phyloP scores from a whole-genome alignment of 116 monocot species.

The Thalassia testudinum region DNA sequence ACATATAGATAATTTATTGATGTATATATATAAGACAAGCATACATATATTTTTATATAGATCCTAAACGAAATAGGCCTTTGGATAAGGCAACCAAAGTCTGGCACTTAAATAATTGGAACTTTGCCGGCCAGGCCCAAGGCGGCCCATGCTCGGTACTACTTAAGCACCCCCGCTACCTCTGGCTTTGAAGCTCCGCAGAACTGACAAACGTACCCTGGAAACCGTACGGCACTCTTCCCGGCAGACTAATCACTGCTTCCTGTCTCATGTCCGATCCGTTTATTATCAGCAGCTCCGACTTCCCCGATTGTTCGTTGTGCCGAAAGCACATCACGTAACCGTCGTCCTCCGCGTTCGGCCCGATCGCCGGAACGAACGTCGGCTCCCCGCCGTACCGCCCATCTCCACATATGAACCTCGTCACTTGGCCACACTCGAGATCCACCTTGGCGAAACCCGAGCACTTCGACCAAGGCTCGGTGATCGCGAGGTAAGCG shows the following conservation, averaged over 20 bases:
- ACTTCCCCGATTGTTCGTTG: constrained; percentile 14
- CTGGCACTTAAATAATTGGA: too few relatives aligned
- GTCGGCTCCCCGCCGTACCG: constrained; percentile 60
- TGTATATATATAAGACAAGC: too few relatives aligned
- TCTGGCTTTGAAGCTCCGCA: constrained; percentile 9
- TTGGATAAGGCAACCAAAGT: too few relatives aligned
- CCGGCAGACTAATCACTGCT: constrained; percentile 26
- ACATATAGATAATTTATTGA: too few relatives aligned
- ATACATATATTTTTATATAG: too few relatives aligned
- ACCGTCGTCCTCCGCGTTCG: constrained; percentile 9
- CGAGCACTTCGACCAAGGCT: constrained; percentile 55
- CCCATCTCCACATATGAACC: constrained; percentile 24
- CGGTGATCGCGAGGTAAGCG: constrained; percentile 41
- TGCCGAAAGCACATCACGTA: constrained; percentile 24
- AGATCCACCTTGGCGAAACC: constrained; percentile 49
- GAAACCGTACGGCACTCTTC: constrained; percentile 45
- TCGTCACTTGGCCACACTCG: constrained; percentile 20
- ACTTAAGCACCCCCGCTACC: too few relatives aligned
- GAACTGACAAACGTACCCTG: constrained; percentile 38
- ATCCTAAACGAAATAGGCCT: too few relatives aligned
- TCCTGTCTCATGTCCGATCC: constrained; percentile 13
- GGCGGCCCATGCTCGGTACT: too few relatives aligned
- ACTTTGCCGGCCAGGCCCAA: too few relatives aligned
- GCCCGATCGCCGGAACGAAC: constrained; percentile 17
- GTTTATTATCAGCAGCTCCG: constrained; percentile 26